A percentile compares a stretch with the other conserved stretches of the same genome.
Conservation (phyloP, 306 rosid genomes). For the Prunus persica region Prunus_persica_NCBIv2 NC_034015.1:20549501-20550000, state of each 20-base stretch:
- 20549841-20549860: slow-evolving; percentile 52
- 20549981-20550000: slow-evolving; percentile 8
- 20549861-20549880: slow-evolving; percentile 34
- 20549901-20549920: not conserved
- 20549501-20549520: not conserved
- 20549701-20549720: slow-evolving; percentile 71
- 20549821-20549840: slow-evolving; percentile 53
- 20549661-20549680: slow-evolving; percentile 89
- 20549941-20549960: not conserved
- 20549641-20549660: slow-evolving; percentile 68
- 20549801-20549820: slow-evolving; percentile 39
- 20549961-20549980: not conserved
- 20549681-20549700: slow-evolving; percentile 88
- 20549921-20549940: not conserved
- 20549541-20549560: not conserved
- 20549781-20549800: not conserved
- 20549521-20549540: not conserved
- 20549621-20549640: slow-evolving; percentile 65
- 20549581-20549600: slow-evolving; percentile 40
- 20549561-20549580: not conserved
- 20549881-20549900: slow-evolving; percentile 73
- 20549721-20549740: slow-evolving; percentile 50
- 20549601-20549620: slow-evolving; percentile 56
- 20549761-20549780: slow-evolving; percentile 56
- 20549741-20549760: slow-evolving; percentile 49